A percentile compares a stretch with the other conserved stretches of the same genome.
Conservation (phyloP, 1,284 basidiomycete species). For the Trichosporon faecale region DNA sequence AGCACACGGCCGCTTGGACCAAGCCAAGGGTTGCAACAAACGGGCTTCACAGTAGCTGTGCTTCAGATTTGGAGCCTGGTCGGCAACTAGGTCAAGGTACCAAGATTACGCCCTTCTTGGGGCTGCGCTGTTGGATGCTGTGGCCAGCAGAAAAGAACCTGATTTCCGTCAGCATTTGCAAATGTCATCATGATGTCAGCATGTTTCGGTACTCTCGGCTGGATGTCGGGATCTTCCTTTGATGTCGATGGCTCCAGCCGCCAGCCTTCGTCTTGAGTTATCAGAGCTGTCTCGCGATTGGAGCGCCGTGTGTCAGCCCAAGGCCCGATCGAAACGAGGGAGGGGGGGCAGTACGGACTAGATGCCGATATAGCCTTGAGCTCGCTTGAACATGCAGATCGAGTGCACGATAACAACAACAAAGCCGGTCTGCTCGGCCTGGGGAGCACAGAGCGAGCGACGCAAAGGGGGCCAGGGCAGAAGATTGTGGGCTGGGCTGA, state of each 20-base stretch:
- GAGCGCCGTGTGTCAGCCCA: not conserved
- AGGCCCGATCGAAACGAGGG: constrained; percentile 1
- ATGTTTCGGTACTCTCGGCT: constrained; percentile 2
- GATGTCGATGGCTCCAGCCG: not conserved
- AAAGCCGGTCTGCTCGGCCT: not conserved
- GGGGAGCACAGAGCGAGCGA: not conserved
- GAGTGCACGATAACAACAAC: not conserved
- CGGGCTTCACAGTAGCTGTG: not conserved
- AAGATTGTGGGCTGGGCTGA: not conserved
- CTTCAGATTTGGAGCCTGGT: not conserved
- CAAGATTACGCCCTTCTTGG: not conserved
- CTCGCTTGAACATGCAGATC: not conserved
- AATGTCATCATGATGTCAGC: not conserved
- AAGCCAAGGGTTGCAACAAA: not conserved
- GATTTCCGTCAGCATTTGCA: constrained; percentile 2
- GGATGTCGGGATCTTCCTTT: not conserved
- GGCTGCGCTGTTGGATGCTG: too few species aligned
- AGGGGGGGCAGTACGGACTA: not conserved
- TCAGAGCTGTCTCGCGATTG: not conserved
- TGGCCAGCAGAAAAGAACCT: not conserved
- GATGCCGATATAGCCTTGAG: not conserved
- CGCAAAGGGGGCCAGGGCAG: not conserved
- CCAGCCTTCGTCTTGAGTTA: not conserved
- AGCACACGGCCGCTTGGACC: not conserved
- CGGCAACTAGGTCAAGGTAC: not conserved